Base-by-base conservation (phyloP, 176 grass and related monocot species). In the Carex parvula region DNA sequence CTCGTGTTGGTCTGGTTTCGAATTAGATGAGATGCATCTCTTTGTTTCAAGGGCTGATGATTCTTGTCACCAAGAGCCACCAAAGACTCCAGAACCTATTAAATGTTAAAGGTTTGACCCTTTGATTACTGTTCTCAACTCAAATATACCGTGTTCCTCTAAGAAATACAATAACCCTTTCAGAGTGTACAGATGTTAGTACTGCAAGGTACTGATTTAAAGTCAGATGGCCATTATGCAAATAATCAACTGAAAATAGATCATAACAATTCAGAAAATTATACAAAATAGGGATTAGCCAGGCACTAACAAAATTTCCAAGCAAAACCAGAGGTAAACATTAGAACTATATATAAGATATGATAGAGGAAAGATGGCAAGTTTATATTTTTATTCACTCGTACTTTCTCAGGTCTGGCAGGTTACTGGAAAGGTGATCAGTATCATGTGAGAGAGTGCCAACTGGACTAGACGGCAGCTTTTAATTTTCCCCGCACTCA, bases 1-100 rank as follows among this genome's bases (percentile, higher is more conserved):
- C 81, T 83, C 17, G 62, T 69, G 32, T 55, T 83, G 3, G 22
- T 44, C 17, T 64, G 62, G 20, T 69, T 67, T 66, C 56, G 62
- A 6, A 69, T 14, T 83, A 13, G 14, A 53, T 11, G 24, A 56
- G 68, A 71, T 48, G 73, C 52, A 56, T 57, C 48, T 78, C 50
- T 57, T 35, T 78, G 52, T 78, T 33, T 53, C 56, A 78, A 33
- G 8, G 41, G 41, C 17, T 66, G 42, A 14, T 68, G 42, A 14
- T 68, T 83, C n/a, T 53, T 81, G 15, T 69, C 81, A 17, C 6
- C 15, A 3, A 46, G 42, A 7, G 32, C 6, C 81, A 53, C 81
- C n/a, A 69, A 48, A 48, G 60, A 21, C 17, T 66, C n/a, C 21
- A 54, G 21, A 32, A 64, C 60, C 81, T 83, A 53, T 39, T 10